Conservation (phyloP, 768 basidiomycete species). For the Serendipita vermifera region DNA sequence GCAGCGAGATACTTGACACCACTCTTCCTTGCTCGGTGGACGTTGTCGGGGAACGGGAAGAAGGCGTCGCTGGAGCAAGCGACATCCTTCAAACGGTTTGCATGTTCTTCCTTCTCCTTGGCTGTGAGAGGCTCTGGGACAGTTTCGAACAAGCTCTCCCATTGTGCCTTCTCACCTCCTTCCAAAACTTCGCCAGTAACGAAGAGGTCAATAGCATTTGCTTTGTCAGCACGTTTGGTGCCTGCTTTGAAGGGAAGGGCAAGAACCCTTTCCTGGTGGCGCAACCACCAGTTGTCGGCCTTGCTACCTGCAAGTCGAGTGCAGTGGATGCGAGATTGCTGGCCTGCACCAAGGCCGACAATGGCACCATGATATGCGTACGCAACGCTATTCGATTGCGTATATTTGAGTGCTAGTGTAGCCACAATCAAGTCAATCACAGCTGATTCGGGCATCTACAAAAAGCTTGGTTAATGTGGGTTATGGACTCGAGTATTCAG, state of each 20-base stretch:
- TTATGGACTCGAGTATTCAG: neutral
- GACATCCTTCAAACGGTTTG: slow-evolving; percentile 62
- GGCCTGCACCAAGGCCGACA: slow-evolving; percentile 92
- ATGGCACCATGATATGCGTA: slow-evolving; percentile 88
- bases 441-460: slow-evolving; percentile 60
- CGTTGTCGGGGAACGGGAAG: slow-evolving; percentile 99
- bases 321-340: slow-evolving; percentile 98
- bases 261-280: slow-evolving; percentile 90
- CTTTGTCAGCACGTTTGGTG: slow-evolving; percentile 94
- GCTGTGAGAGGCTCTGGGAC: slow-evolving; percentile 50
- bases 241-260: slow-evolving; percentile 93
- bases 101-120: slow-evolving; percentile 65
- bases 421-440: slow-evolving; percentile 90
- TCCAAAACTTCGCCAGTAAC: slow-evolving; percentile 82
- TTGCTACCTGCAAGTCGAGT: slow-evolving; percentile 94
- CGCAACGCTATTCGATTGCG: slow-evolving; percentile 96
- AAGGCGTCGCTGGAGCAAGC: slow-evolving; percentile 95
- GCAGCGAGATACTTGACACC: slow-evolving; percentile 89
- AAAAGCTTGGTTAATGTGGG: neutral
- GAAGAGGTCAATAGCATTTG: slow-evolving; percentile 95
- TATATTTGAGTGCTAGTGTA: slow-evolving; percentile 94
- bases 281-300: slow-evolving; percentile 99
- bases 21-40: slow-evolving; percentile 81
- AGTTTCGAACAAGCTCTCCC: slow-evolving; percentile 77
- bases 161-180: slow-evolving; percentile 77